Percentiles rank a stretch among this genome's conserved stretches.
Evolutionary conservation across 2,329 filamentous ascomycete genomes (phyloP).

Genomic region (Penicillium sp.): DNA sequence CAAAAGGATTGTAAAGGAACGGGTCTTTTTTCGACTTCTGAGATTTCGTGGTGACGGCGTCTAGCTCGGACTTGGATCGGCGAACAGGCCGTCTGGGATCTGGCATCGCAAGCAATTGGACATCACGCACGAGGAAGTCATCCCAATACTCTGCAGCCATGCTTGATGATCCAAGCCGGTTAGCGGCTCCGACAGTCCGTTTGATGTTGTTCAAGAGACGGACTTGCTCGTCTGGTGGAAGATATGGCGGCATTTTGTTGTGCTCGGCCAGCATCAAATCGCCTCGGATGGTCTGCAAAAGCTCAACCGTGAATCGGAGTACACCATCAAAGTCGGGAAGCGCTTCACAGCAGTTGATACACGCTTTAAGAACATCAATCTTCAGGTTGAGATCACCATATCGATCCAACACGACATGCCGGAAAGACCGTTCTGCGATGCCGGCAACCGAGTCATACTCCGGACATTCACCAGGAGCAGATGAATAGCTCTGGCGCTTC

Average conservation of each 20-base stretch:
- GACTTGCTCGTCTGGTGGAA: constrained; percentile 79
- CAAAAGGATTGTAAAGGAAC: constrained; percentile 93
- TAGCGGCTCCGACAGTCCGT: constrained; percentile 75
- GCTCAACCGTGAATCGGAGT: constrained; percentile 78
- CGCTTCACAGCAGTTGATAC: constrained; percentile 90
- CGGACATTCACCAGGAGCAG: constrained; percentile 17
- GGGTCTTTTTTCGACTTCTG: constrained; percentile 61
- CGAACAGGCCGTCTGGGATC: constrained; percentile 62
- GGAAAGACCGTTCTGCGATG: constrained; percentile 47
- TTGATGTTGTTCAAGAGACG: constrained; percentile 81
- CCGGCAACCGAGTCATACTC: constrained; percentile 38
- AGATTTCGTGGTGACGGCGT: constrained; percentile 40
- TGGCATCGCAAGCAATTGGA: constrained; percentile 66
- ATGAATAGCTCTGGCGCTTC: constrained; percentile 26
- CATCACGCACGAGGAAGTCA: constrained; percentile 80
- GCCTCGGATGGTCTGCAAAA: constrained; percentile 73
- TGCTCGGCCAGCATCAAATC: constrained; percentile 70
- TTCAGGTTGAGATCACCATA: constrained; percentile 82
- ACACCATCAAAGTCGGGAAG: constrained; percentile 88
- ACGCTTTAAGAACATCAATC: constrained; percentile 81
- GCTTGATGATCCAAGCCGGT: constrained; percentile 67
- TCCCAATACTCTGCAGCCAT: constrained; percentile 92
- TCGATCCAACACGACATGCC: constrained; percentile 45
- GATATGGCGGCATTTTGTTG: constrained; percentile 67
- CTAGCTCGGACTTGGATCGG: constrained; percentile 56